These are phyloP conservation scores for Pythium rishiriense DNA, from an alignment of 352 stramenopile genomes.

Conservation along the genomic window DNA sequence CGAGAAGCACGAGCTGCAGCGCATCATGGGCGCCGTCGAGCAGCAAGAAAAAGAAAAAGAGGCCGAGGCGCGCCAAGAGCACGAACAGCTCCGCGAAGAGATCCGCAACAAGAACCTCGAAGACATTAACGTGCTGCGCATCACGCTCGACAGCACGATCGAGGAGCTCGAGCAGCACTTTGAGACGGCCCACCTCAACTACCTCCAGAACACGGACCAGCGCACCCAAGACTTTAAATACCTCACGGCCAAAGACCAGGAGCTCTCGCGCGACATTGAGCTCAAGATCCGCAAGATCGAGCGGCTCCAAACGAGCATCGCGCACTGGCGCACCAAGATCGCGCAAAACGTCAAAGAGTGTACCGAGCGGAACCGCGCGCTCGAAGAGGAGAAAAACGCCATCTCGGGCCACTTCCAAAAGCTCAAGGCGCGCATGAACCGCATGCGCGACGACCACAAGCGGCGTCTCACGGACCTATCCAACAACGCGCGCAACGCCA, in stretches of 20 bases:
- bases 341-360: slow-evolving; percentile 89
- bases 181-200: slow-evolving; percentile 90
- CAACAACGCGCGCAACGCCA: slow-evolving; percentile 73
- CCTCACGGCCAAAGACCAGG: slow-evolving; percentile 90
- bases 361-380: slow-evolving; percentile 84
- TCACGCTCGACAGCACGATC: slow-evolving; percentile 92
- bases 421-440: slow-evolving; percentile 91
- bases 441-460: slow-evolving; percentile 84
- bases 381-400: slow-evolving; percentile 90
- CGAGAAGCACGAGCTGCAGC: slow-evolving; percentile 77
- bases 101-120: slow-evolving; percentile 95
- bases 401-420: slow-evolving; percentile 83
- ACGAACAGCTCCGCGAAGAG: slow-evolving; percentile 91
- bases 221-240: slow-evolving; percentile 95
- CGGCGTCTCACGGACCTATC: slow-evolving; percentile 81
- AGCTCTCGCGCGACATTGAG: slow-evolving; percentile 92
- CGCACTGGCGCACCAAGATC: slow-evolving; percentile 92
- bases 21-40: slow-evolving; percentile 88
- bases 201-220: slow-evolving; percentile 93
- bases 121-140: slow-evolving; percentile 93
- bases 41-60: slow-evolving; percentile 82
- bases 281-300: slow-evolving; percentile 94
- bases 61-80: slow-evolving; percentile 69
- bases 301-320: slow-evolving; percentile 85
- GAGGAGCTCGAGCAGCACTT: slow-evolving; percentile 95